A percentile compares a stretch with the other conserved stretches of the same genome.
Evolutionary conservation across 169 alveolate species (phyloP).

Genomic region (Plasmodium fragile): DNA sequence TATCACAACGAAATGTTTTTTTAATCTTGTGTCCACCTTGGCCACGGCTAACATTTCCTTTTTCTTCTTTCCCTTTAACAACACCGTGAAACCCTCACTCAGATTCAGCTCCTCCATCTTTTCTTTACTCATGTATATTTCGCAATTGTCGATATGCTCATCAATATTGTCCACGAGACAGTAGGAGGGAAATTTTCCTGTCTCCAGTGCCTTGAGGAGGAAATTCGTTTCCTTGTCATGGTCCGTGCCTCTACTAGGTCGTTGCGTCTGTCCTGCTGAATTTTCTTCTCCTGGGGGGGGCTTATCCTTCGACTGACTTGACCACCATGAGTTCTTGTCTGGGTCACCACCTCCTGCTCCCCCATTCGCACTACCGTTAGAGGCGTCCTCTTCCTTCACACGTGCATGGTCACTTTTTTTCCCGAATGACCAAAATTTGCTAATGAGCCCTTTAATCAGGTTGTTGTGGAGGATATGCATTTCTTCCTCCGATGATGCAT

Average conservation of each 20-base stretch:
- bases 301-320: background rate
- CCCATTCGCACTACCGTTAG: background rate
- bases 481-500: background rate
- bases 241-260: background rate
- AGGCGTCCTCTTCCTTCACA: background rate
- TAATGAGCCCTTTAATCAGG: background rate
- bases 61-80: constrained; percentile 62
- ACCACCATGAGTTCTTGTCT: background rate
- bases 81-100: constrained; percentile 28
- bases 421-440: constrained; percentile 2
- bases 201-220: constrained; percentile 41
- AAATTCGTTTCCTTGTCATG: constrained; percentile 23
- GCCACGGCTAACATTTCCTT: constrained; percentile 45
- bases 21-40: constrained; percentile 2
- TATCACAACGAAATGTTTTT: constrained; percentile 31
- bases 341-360: background rate
- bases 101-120: constrained; percentile 42
- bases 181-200: constrained; percentile 46
- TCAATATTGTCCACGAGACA: constrained; percentile 65
- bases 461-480: background rate
- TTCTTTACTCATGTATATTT: constrained; percentile 48
- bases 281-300: background rate
- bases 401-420: background rate
- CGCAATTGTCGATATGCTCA: constrained; percentile 49
- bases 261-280: background rate